Evolutionary conservation across 139 green algal species (phyloP), one percentile per base, ranked within the genome.

Genomic region (Picochlorum sp.): DNA sequence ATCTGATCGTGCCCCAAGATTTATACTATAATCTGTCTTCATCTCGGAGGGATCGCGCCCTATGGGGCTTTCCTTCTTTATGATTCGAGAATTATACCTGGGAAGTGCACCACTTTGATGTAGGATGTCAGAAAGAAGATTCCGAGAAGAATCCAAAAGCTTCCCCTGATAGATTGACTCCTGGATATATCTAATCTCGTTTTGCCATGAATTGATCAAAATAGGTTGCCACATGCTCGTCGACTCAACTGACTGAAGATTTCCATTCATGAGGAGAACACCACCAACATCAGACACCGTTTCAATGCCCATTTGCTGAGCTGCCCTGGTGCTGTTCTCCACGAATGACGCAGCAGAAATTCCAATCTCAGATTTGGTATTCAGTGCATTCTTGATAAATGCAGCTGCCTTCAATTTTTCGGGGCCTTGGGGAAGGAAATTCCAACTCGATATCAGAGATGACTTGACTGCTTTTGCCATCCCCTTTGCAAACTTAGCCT

Each of bases 111-210:
- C 63, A 16, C 41, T 35, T 52, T 81, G 37, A 16, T 53, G 7
- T 62, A 94, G 58, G 5, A 93, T 37, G 8, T 58, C 59, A n/a
- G 50, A 53, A 36, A 83, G 51, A 18, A 86, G 20, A 47, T 47
- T n/a, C 39, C 0, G n/a, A 47, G 39, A 47, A 16, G 39, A 47
- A 47, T 47, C 39, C n/a, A 18, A 47, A 9, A 47, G 12, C 9
- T n/a, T 16, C n/a, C 20, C 7, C 39, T 47, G 18, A 18, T 47
- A 47, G 10, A 47, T 6, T 5, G 20, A 18, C 39, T n/a, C 18
- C 12, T 47, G 39, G 20, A 47, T 47, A 10, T 16, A 47, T 24
- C 18, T n/a, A 47, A 47, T n/a, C 12, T 47, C 39, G 20, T 16
- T 1, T n/a, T 47, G 39, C 39, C 39, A 47, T 16, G 39, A 16